Conservation (phyloP, 2,329 filamentous ascomycete species). For the Aspergillaceae sp. region DNA sequence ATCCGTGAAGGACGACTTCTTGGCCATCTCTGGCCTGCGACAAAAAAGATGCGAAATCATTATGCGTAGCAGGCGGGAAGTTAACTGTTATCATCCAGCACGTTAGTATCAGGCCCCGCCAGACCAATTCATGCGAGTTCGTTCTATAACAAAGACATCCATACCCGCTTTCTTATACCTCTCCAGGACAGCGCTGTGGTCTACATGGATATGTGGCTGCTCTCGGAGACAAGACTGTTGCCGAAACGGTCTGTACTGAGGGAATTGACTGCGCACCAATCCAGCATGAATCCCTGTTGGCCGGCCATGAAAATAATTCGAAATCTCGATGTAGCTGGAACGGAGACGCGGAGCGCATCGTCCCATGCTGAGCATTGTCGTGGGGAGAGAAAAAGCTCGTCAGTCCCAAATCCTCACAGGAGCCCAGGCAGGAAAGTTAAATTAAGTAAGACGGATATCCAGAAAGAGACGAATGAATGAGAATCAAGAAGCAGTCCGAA, state of each 20-base stretch:
- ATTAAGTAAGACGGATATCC: no score
- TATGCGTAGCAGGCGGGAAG: constrained; percentile 38
- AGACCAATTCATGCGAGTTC: not conserved
- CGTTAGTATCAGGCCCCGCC: not conserved
- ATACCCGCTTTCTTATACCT: constrained; percentile 40
- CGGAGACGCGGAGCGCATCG: constrained; percentile 19
- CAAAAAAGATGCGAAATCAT: constrained; percentile 28
- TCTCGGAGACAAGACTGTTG: constrained; percentile 14
- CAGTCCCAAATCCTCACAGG: no score
- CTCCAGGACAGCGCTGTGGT: constrained; percentile 25
- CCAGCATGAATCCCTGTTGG: constrained; percentile 4
- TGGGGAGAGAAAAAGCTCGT: not conserved
- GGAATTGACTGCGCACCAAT: constrained; percentile 4
- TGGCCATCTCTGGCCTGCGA: constrained; percentile 23
- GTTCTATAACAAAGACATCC: constrained; percentile 10
- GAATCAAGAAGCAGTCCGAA: not conserved
- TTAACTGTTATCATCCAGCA: constrained; percentile 29
- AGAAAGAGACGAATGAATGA: not conserved
- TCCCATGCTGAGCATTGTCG: constrained; percentile 14
- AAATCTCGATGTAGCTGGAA: constrained; percentile 31
- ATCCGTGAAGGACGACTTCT: constrained; percentile 57
- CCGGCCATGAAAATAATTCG: constrained; percentile 25
- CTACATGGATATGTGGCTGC: constrained; percentile 5
- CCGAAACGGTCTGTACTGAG: constrained; percentile 15
- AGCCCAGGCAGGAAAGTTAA: no score